A percentile compares a stretch with the other conserved stretches of the same genome.
phyloP scores from a whole-genome alignment of 495 filamentous ascomycete genomes.

The Cladorrhinum samala region DNA sequence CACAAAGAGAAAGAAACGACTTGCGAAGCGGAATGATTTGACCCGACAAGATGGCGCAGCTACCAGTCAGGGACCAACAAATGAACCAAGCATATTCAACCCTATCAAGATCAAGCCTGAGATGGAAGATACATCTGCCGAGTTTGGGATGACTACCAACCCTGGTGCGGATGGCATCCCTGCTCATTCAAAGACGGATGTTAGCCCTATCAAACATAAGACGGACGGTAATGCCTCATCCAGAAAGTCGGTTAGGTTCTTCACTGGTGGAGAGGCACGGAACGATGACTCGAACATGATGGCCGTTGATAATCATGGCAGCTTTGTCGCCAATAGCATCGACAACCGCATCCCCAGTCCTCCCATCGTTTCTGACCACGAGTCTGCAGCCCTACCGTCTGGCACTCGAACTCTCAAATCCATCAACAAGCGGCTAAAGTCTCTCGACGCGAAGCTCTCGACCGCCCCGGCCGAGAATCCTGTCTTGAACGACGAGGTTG shows the following conservation, averaged over 20 bases:
- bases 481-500: background rate
- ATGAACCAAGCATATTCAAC: background rate
- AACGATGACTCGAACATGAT: background rate
- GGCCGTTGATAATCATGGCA: no score
- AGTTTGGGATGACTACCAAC: no score
- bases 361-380: background rate
- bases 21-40: background rate
- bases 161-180: background rate
- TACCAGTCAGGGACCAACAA: background rate
- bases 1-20: background rate
- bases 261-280: no score
- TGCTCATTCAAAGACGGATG: background rate
- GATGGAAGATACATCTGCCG: background rate
- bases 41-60: background rate
- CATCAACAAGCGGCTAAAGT: conserved; percentile 12
- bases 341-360: background rate
- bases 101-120: background rate
- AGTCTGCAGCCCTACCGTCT: background rate
- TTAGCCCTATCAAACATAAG: background rate
- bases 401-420: conserved; percentile 10
- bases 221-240: no score
- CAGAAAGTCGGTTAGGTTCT: no score
- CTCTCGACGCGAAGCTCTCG: conserved; percentile 1
- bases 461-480: background rate
- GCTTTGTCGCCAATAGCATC: background rate